Percentiles rank a stretch among this genome's conserved stretches.
Evolutionary conservation across 116 monocot species (phyloP).

Genomic region (Posidonia oceanica): DNA sequence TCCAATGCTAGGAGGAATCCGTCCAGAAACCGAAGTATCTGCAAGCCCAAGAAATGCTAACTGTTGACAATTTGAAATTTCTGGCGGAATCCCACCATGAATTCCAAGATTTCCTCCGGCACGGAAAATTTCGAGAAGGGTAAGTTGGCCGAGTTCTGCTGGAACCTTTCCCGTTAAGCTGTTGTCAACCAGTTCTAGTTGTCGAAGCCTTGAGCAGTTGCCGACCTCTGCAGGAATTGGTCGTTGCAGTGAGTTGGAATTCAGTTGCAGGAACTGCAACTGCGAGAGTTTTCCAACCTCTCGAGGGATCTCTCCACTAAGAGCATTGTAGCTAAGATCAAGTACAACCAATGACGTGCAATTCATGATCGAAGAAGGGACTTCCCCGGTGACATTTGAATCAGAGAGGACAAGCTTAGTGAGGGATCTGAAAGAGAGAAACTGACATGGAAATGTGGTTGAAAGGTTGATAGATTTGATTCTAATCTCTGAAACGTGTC

Average conservation of each 20-base stretch:
- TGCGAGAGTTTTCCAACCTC: conserved; percentile 14
- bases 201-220: conserved; percentile 19
- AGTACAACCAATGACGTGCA: conserved; percentile 8
- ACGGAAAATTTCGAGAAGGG: conserved; percentile 6
- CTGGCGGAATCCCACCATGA: conserved; percentile 14
- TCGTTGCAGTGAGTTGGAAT: conserved; percentile 15
- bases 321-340: conserved; percentile 22
- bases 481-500: conserved; percentile 14
- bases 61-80: conserved; percentile 12
- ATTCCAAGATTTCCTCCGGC: conserved; percentile 20
- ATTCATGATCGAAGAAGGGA: conserved; percentile 11
- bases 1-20: conserved; percentile 13
- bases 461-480: conserved; percentile 20
- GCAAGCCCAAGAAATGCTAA: conserved; percentile 22
- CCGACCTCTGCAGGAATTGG: conserved; percentile 11
- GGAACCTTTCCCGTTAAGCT: conserved; percentile 14
- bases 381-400: conserved; percentile 20
- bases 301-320: conserved; percentile 13
- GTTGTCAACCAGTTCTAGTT: conserved; percentile 17
- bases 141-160: conserved; percentile 3
- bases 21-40: conserved; percentile 14
- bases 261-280: conserved; percentile 13
- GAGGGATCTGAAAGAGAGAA: conserved; percentile 19
- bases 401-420: conserved; percentile 28
- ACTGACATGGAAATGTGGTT: conserved; percentile 32